Evolutionary conservation across 1,284 basidiomycete genomes (phyloP).

Genomic region (Pseudozyma sp.): DNA sequence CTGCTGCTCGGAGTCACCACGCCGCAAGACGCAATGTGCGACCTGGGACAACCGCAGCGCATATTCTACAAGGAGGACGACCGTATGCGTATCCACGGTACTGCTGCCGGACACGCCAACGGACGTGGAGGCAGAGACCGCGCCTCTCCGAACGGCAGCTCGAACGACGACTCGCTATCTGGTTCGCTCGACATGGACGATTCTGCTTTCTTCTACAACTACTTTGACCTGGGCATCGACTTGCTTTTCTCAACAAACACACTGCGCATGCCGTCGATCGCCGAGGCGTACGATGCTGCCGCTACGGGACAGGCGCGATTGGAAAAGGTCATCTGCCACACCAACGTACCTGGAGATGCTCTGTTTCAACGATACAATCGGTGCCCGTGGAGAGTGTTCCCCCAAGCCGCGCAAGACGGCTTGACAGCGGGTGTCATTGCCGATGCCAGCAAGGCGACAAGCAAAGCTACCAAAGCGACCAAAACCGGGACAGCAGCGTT

Average conservation of each 20-base stretch:
- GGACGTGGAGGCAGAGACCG: slow-evolving; percentile 2
- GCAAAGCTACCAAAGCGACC: slow-evolving; percentile 11
- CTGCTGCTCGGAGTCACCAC: slow-evolving; percentile 42
- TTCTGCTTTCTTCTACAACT: slow-evolving; percentile 54
- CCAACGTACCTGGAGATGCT: slow-evolving; percentile 48
- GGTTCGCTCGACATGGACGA: slow-evolving; percentile 22
- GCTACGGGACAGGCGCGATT: slow-evolving; percentile 33
- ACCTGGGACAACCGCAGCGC: slow-evolving; percentile 44
- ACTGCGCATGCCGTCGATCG: slow-evolving; percentile 21
- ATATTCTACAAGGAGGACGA: slow-evolving; percentile 54
- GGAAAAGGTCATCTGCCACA: slow-evolving; percentile 53
- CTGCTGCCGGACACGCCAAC: slow-evolving; percentile 1
- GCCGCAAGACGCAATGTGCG: slow-evolving; percentile 46
- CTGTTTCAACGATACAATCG: slow-evolving; percentile 50
- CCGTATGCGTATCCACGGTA: slow-evolving; percentile 46
- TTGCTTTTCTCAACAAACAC: slow-evolving; percentile 40
- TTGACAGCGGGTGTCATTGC: neutral
- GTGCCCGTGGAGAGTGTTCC: slow-evolving; percentile 40
- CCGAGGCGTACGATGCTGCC: slow-evolving; percentile 22
- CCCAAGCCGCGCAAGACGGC: neutral
- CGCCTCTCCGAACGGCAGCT: slow-evolving; percentile 17
- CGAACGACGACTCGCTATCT: slow-evolving; percentile 17
- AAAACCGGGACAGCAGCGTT: slow-evolving; percentile 1
- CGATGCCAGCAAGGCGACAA: neutral
- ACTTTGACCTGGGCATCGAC: slow-evolving; percentile 55